Conservation (phyloP, 2,329 filamentous ascomycete genomes). For the Fusarium sulawesiense region DNA sequence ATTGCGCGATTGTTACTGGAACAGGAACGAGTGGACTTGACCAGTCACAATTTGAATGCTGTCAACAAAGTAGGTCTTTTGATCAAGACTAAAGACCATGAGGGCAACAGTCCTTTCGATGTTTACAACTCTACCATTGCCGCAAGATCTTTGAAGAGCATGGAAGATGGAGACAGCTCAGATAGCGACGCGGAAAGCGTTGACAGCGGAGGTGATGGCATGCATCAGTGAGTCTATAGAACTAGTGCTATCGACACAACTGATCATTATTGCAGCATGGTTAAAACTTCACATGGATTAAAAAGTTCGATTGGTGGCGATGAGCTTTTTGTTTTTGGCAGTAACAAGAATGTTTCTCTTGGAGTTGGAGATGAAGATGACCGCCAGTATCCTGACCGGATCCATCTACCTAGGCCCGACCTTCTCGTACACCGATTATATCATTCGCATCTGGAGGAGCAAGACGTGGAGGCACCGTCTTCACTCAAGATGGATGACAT, state of each 20-base stretch:
- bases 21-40: conserved; percentile 75
- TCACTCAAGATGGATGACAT: conserved; percentile 63
- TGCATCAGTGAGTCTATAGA: conserved; percentile 46
- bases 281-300: conserved; percentile 31
- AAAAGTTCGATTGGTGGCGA: conserved; percentile 66
- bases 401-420: conserved; percentile 79
- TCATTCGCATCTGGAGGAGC: conserved; percentile 70
- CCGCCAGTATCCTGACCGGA: conserved; percentile 89
- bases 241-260: conserved; percentile 15
- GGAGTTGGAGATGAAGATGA: conserved; percentile 97
- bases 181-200: conserved; percentile 69
- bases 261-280: conserved; percentile 34
- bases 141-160: conserved; percentile 72
- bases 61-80: conserved; percentile 76
- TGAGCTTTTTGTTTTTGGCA: conserved; percentile 93
- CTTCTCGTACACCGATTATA: conserved; percentile 81
- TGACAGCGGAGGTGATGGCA: conserved; percentile 52
- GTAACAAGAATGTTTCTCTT: conserved; percentile 93
- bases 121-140: conserved; percentile 90
- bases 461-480: conserved; percentile 49
- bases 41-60: conserved; percentile 68
- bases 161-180: conserved; percentile 58
- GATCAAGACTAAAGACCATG: conserved; percentile 95
- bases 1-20: conserved; percentile 85
- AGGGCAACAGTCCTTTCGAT: conserved; percentile 95